A percentile compares a stretch with the other conserved stretches of the same genome.
phyloP scores from a whole-genome alignment of 805 yeast species.

The Cyberlindnera amylophila region DNA sequence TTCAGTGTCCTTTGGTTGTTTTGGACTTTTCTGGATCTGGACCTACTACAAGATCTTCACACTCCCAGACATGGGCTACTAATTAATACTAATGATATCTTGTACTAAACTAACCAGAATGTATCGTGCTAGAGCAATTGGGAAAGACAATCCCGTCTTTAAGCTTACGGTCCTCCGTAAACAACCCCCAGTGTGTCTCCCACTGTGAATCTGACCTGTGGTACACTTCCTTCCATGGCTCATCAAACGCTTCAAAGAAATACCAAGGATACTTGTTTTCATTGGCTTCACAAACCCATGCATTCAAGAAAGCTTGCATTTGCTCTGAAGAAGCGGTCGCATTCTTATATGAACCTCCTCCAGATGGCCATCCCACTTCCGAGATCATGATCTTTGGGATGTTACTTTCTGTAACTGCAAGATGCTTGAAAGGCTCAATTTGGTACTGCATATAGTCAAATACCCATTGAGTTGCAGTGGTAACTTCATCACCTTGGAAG shows the following conservation, averaged over 20 bases:
- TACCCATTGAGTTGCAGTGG: slow-evolving; percentile 50
- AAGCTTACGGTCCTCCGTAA: slow-evolving; percentile 43
- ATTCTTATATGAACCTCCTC: slow-evolving; percentile 46
- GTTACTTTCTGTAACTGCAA: slow-evolving; percentile 18
- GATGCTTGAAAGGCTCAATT: slow-evolving; percentile 35
- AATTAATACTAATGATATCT: not conserved
- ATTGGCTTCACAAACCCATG: slow-evolving; percentile 48
- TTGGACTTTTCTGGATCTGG: slow-evolving; percentile 81
- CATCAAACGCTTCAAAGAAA: slow-evolving; percentile 69
- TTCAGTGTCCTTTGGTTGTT: slow-evolving; percentile 70
- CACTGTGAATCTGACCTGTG: slow-evolving; percentile 46
- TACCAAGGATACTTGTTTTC: slow-evolving; percentile 44
- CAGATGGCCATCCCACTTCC: slow-evolving; percentile 73
- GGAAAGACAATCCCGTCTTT: slow-evolving; percentile 45
- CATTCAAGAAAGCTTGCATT: slow-evolving; percentile 44
- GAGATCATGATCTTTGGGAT: slow-evolving; percentile 41
- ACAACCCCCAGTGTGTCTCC: slow-evolving; percentile 75
- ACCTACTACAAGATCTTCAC: slow-evolving; percentile 48
- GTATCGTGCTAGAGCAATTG: slow-evolving; percentile 3
- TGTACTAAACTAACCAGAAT: not conserved
- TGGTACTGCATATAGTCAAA: slow-evolving; percentile 42
- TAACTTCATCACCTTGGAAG: slow-evolving; percentile 52
- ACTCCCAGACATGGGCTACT: slow-evolving; percentile 27
- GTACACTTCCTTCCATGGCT: slow-evolving; percentile 61
- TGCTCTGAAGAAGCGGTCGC: slow-evolving; percentile 45